phyloP scores from a whole-genome alignment of 2,329 filamentous ascomycete genomes.

The Didymella keratinophila region DNA sequence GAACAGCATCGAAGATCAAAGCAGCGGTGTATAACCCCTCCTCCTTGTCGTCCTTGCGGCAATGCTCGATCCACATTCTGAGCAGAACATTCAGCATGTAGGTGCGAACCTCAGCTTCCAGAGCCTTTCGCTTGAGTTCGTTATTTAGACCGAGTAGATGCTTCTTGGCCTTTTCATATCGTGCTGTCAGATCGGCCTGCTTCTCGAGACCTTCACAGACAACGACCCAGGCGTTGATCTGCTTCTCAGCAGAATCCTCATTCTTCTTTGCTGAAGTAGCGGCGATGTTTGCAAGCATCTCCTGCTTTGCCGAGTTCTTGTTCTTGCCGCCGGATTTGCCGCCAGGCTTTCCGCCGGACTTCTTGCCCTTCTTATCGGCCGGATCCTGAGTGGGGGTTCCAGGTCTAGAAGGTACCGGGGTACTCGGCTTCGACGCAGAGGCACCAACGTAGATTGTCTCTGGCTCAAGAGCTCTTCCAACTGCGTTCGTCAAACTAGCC shows the following conservation, averaged over 20 bases:
- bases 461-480: constrained; percentile 69
- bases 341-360: constrained; percentile 33
- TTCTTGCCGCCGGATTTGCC: constrained; percentile 37
- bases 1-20: constrained; percentile 43
- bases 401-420: constrained; percentile 15
- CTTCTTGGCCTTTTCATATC: constrained; percentile 60
- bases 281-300: constrained; percentile 55
- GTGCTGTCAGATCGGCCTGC: constrained; percentile 52
- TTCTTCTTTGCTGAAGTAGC: constrained; percentile 54
- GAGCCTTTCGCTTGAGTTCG: constrained; percentile 48
- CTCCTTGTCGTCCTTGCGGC: constrained; percentile 40
- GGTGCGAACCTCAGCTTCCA: constrained; percentile 57
- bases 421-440: constrained; percentile 23
- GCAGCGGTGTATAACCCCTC: constrained; percentile 44
- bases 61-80: constrained; percentile 56
- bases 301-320: constrained; percentile 52
- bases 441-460: constrained; percentile 67
- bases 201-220: constrained; percentile 59
- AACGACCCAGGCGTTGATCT: constrained; percentile 56
- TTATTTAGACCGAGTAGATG: constrained; percentile 57
- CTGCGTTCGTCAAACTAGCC: constrained; percentile 71
- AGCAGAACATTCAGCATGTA: constrained; percentile 61
- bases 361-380: constrained; percentile 32
- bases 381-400: constrained; percentile 20
- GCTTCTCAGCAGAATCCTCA: constrained; percentile 51